Evolutionary conservation across 116 monocot genomes (phyloP), one percentile per base, ranked within the genome.

Genomic region (Trichopus zeylanicus): DNA sequence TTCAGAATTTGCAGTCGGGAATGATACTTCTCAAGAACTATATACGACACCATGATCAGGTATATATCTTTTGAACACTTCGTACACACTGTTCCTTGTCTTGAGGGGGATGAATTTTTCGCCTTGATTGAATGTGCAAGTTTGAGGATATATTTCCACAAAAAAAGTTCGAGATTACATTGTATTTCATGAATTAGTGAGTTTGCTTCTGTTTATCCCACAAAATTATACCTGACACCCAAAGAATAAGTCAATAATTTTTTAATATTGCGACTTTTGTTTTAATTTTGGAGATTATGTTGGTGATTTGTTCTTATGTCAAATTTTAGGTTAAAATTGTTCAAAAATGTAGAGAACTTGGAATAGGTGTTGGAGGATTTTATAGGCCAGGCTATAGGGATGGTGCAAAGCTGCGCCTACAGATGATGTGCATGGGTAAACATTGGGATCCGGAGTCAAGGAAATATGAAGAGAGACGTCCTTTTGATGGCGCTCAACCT

Each of bases 381-480:
- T 87, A 87, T 55, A 72, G 26, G 46, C 87, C 87, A 28, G 72
- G 78, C 38, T 87, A 81, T 51, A 51, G 30, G 4, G 72, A 81
- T 52, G 87, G 82, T 55, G 72, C 75, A 28, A 87, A 78, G 49
- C 51, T 82, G 55, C 57, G 64, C 56, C 26, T 87, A 35, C 62
- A 59, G 3, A 87, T 87, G 87, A 87, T 87, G 87, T 81, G 87
- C 55, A 66, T 87, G 25, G 82, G 78, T 13, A 78, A 70, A 48
- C 75, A 87, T 55, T 87, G 87, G 86, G 72, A 87, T 65, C 87
- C 82, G 7, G 48, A 70, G 33, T 68, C 66, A 46, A 63, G n/a
- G n/a, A 46, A 18, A 12, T 87, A 87, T 62, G 70, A 70, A 31
- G 63, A 61, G 8, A 60, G 0, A 8, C 69, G 82, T 6, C 22